Percentiles rank a stretch among this genome's conserved stretches.
Conservation (phyloP, 345 rosid species). For the Luvunga scandens region DNA sequence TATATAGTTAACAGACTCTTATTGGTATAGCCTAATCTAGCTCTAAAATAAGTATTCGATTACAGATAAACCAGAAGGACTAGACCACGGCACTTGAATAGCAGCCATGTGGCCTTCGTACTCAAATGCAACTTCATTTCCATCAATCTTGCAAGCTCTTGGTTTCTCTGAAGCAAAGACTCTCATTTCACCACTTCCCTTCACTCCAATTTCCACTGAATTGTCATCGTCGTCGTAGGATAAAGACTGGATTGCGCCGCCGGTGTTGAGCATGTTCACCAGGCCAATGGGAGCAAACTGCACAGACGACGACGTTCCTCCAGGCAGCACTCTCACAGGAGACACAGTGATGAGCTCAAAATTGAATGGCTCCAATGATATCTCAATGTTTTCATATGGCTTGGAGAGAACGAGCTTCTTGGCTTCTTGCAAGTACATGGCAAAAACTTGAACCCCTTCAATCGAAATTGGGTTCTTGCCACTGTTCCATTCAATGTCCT, state of each 20-base stretch:
- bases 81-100: slow-evolving; percentile 67
- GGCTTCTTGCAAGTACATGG: slow-evolving; percentile 65
- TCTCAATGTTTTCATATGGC: slow-evolving; percentile 42
- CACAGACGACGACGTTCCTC: slow-evolving; percentile 27
- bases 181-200: slow-evolving; percentile 74
- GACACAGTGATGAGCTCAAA: slow-evolving; percentile 85
- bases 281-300: slow-evolving; percentile 83
- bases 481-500: slow-evolving; percentile 78
- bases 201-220: slow-evolving; percentile 49
- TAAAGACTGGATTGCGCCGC: slow-evolving; percentile 75
- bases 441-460: slow-evolving; percentile 56
- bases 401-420: slow-evolving; percentile 64
- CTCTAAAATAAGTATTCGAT: slow-evolving; percentile 59
- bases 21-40: neutral
- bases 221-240: slow-evolving; percentile 18
- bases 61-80: slow-evolving; percentile 37
- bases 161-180: slow-evolving; percentile 70
- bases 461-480: slow-evolving; percentile 66
- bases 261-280: slow-evolving; percentile 83
- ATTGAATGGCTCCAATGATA: slow-evolving; percentile 71
- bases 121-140: slow-evolving; percentile 50
- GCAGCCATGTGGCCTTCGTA: slow-evolving; percentile 51
- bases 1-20: neutral
- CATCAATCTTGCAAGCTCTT: slow-evolving; percentile 55
- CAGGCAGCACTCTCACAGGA: slow-evolving; percentile 40